Percentiles rank a stretch among this genome's conserved stretches.
These are phyloP conservation scores for Straminergon stramineum DNA, from an alignment of 225 moss, liverwort and hornwort species.

Conservation along the genomic window DNA sequence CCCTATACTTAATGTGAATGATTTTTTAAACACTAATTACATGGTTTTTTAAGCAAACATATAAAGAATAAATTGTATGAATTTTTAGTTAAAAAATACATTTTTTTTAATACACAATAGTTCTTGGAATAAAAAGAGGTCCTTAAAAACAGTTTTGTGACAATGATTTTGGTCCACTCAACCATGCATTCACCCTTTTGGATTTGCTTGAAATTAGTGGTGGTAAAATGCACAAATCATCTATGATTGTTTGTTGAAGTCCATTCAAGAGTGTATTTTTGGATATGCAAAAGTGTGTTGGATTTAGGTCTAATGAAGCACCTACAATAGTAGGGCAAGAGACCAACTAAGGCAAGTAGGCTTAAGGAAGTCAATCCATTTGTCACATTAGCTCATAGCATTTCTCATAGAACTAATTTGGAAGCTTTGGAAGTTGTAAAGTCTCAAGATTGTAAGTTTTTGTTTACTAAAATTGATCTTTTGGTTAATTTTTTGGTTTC, in stretches of 20 bases:
- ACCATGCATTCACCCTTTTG: too few relatives aligned
- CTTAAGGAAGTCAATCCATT: neutral
- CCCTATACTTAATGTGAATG: too few relatives aligned
- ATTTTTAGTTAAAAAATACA: too few relatives aligned
- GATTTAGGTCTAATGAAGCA: neutral
- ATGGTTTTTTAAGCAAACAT: too few relatives aligned
- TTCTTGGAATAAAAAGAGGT: too few relatives aligned
- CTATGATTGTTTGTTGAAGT: neutral
- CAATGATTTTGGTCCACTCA: too few relatives aligned
- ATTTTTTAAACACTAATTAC: too few relatives aligned
- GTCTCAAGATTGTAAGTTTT: neutral
- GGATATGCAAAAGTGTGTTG: neutral
- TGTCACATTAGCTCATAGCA: neutral
- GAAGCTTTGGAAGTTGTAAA: neutral
- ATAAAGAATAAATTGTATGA: too few relatives aligned
- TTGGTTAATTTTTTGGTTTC: neutral
- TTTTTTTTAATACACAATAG: too few relatives aligned
- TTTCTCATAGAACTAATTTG: neutral
- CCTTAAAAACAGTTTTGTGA: too few relatives aligned
- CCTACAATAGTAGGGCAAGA: neutral
- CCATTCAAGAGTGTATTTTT: neutral
- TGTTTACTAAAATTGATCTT: neutral
- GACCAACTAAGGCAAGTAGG: fast-evolving
- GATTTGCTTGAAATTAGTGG: neutral
- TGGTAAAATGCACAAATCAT: neutral